These are phyloP conservation scores for Fraxinus baroniana DNA, from an alignment of 305 asterid genomes.

Conservation along the genomic window DNA sequence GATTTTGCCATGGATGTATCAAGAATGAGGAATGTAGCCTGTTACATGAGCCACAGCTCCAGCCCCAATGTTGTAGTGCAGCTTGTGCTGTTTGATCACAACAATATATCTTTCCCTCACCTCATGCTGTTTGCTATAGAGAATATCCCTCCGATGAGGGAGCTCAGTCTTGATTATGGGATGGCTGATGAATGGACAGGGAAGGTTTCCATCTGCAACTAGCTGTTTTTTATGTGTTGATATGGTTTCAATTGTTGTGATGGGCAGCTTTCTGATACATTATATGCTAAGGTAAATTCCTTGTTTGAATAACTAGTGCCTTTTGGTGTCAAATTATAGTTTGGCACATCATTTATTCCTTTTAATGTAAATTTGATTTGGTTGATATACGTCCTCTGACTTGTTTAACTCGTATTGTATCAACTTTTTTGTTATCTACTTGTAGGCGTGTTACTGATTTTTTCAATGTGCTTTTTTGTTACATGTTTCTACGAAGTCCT, in stretches of 20 bases:
- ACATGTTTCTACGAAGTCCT: not conserved
- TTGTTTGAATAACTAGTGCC: not conserved
- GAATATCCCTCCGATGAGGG: slow-evolving; percentile 36
- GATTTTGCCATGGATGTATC: slow-evolving; percentile 38
- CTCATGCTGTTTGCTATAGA: slow-evolving; percentile 37
- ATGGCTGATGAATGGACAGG: slow-evolving; percentile 28
- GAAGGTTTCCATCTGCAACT: slow-evolving; percentile 32
- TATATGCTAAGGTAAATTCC: not conserved
- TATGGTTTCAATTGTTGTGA: not conserved
- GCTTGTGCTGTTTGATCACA: slow-evolving; percentile 51
- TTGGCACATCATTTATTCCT: not conserved
- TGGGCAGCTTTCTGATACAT: not conserved
- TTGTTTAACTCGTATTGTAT: not conserved
- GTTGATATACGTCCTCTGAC: not conserved
- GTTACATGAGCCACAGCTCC: slow-evolving; percentile 38
- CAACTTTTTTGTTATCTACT: not conserved
- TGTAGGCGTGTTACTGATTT: not conserved
- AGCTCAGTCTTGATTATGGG: slow-evolving; percentile 36
- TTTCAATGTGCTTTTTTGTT: not conserved
- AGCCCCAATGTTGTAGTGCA: slow-evolving; percentile 44
- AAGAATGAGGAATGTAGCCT: slow-evolving; percentile 35
- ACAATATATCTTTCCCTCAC: slow-evolving; percentile 30
- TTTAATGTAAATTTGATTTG: not conserved
- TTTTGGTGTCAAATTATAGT: not conserved
- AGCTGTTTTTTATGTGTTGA: not conserved